These are phyloP conservation scores for Exophiala xenobiotica DNA, from an alignment of 2,329 filamentous ascomycete species.

Conservation along the genomic window DNA sequence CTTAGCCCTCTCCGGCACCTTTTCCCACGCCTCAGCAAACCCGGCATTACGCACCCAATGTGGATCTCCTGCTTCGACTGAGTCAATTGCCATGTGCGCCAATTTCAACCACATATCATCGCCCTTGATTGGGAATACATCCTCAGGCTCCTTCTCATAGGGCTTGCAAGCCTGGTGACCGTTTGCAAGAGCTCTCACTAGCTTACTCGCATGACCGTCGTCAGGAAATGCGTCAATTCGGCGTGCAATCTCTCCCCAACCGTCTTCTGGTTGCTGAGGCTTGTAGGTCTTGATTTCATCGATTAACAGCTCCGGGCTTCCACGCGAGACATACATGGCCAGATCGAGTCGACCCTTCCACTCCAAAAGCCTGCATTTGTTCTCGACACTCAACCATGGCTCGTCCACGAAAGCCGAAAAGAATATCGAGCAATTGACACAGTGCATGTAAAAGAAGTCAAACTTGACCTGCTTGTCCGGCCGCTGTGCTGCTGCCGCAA, in stretches of 20 bases:
- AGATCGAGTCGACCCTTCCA: constrained; percentile 79
- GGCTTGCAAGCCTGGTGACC: constrained; percentile 54
- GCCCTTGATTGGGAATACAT: constrained; percentile 39
- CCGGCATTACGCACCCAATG: constrained; percentile 43
- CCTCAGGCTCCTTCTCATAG: constrained; percentile 36
- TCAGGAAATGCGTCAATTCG: constrained; percentile 55
- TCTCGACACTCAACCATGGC: constrained; percentile 58
- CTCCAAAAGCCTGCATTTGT: constrained; percentile 71
- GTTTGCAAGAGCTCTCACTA: constrained; percentile 67
- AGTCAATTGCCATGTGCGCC: constrained; percentile 43
- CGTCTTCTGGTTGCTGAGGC: constrained; percentile 45
- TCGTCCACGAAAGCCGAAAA: constrained; percentile 57
- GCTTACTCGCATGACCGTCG: constrained; percentile 79
- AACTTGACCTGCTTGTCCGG: constrained; percentile 67
- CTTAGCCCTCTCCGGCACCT: constrained; percentile 29
- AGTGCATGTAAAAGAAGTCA: constrained; percentile 83
- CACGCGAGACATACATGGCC: constrained; percentile 69
- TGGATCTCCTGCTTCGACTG: constrained; percentile 31
- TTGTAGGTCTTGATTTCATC: constrained; percentile 62
- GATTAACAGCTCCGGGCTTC: constrained; percentile 59
- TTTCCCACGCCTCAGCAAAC: constrained; percentile 44
- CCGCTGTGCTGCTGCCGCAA: constrained; percentile 61
- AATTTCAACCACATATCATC: constrained; percentile 46
- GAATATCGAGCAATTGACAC: constrained; percentile 75
- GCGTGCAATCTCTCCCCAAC: constrained; percentile 47